Percentiles rank a stretch among this genome's conserved stretches.
phyloP scores from a whole-genome alignment of 345 rosid genomes.

The Pugionium dolabratum region DNA sequence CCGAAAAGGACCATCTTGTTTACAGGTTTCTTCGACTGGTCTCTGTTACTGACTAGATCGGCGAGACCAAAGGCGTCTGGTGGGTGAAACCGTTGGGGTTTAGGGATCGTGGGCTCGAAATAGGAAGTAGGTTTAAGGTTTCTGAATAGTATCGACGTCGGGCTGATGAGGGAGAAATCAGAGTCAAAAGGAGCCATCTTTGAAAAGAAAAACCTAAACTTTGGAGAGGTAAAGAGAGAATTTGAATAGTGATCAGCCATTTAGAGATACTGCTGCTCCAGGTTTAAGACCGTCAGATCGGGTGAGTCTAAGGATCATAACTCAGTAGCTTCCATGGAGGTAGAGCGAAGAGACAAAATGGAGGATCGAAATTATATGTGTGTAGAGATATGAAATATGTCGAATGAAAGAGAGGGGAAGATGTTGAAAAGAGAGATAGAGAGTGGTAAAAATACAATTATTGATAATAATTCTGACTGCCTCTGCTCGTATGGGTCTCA shows the following conservation, averaged over 20 bases:
- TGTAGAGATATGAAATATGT: background rate
- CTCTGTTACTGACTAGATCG: constrained; percentile 47
- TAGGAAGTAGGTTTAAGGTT: constrained; percentile 14
- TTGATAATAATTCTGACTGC: constrained; percentile 27
- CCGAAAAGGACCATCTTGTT: constrained; percentile 61
- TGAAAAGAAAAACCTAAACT: constrained; percentile 55
- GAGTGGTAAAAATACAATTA: constrained; percentile 31
- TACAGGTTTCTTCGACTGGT: constrained; percentile 34
- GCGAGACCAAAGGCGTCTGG: constrained; percentile 62
- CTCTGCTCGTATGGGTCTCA: constrained; percentile 24
- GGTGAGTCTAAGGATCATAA: constrained; percentile 34
- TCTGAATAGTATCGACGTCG: constrained; percentile 51
- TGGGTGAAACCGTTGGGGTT: constrained; percentile 41
- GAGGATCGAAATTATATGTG: background rate
- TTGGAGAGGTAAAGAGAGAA: constrained; percentile 52
- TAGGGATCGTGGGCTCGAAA: constrained; percentile 33
- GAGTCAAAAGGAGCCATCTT: constrained; percentile 47
- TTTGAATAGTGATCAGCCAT: constrained; percentile 52
- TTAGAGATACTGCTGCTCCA: constrained; percentile 45
- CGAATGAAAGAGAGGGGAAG: background rate
- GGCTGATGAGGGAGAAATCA: constrained; percentile 52
- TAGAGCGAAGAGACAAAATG: constrained; percentile 1
- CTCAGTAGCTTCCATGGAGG: constrained; percentile 43
- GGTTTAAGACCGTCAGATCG: constrained; percentile 36
- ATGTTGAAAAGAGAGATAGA: background rate